Base-by-base conservation (phyloP, 2,329 filamentous ascomycete genomes). In the Chaetomium olivaceum region DNA sequence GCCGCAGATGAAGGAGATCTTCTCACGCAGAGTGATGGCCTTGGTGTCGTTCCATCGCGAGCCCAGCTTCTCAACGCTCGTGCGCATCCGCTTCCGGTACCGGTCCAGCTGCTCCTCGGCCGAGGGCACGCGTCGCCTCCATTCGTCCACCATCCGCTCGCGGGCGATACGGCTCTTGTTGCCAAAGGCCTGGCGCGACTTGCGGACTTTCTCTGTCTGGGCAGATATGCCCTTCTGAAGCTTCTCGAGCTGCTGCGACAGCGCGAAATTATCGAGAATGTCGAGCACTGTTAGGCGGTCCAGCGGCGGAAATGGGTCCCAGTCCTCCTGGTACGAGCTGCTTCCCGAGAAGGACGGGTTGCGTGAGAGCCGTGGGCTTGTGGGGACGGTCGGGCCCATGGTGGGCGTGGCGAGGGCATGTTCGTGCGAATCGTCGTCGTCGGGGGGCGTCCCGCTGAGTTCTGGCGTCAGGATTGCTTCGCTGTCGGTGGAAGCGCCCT, bases 1-100 rank as follows among this genome's bases (percentile, higher is more conserved):
- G 73, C 93, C 95, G 67, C 89, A 94, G 68, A 99, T 97, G 78
- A 99, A 99, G 6, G 94, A 93, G 58, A 96, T 82, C 83, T 99
- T 99, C 80, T 99, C 95, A 65, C 93, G 89, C 58, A 91, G 79
- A 1, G 93, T 97, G 72, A 99, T 93, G 9, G 88, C 89, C 73
- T 92, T 92, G 21, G 91, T 92, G 74, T 97, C 91, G 75, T 91
- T 95, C 93, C 94, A 99, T 74, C 88, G 88, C 70, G 85, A 87
- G 67, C 89, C 90, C 39, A 98, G 84, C 71, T 92, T 91, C 73
- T 97, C 93, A n/a, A 98, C 93, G 58, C 90, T 92, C 58, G 86
- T 84, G 70, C 89, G 90, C 92, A 98, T 95, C 66, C 91, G 91
- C 77, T 88, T 90, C 71, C 90, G 87, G 78, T 98, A 98, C 73